Base-by-base conservation (phyloP, 371 early-diverging fungal genomes). In the Basidiobolus meristosporus region DNA sequence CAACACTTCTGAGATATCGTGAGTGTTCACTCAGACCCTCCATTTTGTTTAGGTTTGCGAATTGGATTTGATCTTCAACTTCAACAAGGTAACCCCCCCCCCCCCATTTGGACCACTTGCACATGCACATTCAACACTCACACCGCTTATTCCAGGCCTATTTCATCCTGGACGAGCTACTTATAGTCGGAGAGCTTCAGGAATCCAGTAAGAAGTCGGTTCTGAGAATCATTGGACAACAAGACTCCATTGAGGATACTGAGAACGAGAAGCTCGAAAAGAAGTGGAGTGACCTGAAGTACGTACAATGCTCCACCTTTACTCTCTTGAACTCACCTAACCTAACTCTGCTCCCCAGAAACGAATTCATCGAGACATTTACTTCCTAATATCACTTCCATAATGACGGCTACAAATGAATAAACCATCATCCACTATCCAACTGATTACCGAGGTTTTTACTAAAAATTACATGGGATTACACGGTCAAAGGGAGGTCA, bases 1-100 rank as follows among this genome's bases (percentile, higher is more conserved):
- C 9, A 19, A n/a, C 17, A 38, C n/a, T 21, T 18, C 17, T 22
- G 33, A 44, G 12, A 19, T 39, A 6, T 34, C 11, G 6, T 39
- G 12, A 3, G 11, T 39, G 2, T 9, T 16, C 16, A 17, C 18
- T 32, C 23, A 21, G n/a, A n/a, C 9, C 18, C 34, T 38, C 2
- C 15, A 38, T 36, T 31, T 14, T 35, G 7, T 16, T 12, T 59
- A 79, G 77, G 80, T 88, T 1, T 87, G 89, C 51, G 89, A 87
- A 42, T 60, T 88, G 35, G 89, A 88, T 49, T 59, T 88, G 38
- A 87, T 86, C 32, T 86, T 85, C 60, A 78, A 86, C 49, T 86
- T 84, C 49, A 76, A 88, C 45, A 80, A 77, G 64, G 73, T 69
- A 62, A 29, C n/a, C 34, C 7, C 16, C 34, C 16, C 14, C 34